Evolutionary conservation across 768 basidiomycete species (phyloP).

Genomic region (Russula vinacea): DNA sequence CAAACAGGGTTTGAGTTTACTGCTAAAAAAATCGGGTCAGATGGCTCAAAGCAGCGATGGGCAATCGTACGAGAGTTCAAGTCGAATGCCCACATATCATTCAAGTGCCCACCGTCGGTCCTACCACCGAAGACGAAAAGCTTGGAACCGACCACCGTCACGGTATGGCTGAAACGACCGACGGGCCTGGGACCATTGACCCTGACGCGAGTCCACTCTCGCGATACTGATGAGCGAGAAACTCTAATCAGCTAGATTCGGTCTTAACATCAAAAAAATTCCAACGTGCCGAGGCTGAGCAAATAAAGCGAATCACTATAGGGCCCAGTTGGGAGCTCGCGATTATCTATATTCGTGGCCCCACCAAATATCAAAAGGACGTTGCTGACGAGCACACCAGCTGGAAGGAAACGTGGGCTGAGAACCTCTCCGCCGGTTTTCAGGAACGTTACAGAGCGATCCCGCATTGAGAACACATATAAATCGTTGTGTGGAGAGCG

Average conservation of each 20-base stretch:
- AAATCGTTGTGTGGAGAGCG: constrained; percentile 91
- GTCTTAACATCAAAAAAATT: constrained; percentile 8
- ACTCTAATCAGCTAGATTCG: background rate
- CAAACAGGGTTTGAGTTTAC: constrained; percentile 80
- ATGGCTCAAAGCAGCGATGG: constrained; percentile 13
- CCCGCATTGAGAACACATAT: constrained; percentile 80
- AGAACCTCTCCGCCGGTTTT: constrained; percentile 89
- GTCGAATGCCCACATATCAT: constrained; percentile 86
- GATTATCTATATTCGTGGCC: constrained; percentile 76
- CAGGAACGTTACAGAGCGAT: constrained; percentile 76
- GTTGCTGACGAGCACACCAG: constrained; percentile 87
- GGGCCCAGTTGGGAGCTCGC: constrained; percentile 47
- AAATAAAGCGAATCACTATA: constrained; percentile 90
- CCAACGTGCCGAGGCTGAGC: constrained; percentile 78
- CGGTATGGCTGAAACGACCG: constrained; percentile 92
- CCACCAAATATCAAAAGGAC: constrained; percentile 98
- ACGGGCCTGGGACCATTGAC: constrained; percentile 73
- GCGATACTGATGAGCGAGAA: constrained; percentile 58
- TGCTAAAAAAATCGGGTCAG: constrained; percentile 36
- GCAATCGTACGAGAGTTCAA: constrained; percentile 68
- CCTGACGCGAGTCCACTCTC: constrained; percentile 90
- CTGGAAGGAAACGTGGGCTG: constrained; percentile 85
- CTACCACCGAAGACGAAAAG: constrained; percentile 97
- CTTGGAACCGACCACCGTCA: constrained; percentile 84
- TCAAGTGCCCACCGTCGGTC: constrained; percentile 88